A percentile compares a stretch with the other conserved stretches of the same genome.
Evolutionary conservation across 192 early-diverging fungal genomes (phyloP).

Genomic region (Physocladia obscura): DNA sequence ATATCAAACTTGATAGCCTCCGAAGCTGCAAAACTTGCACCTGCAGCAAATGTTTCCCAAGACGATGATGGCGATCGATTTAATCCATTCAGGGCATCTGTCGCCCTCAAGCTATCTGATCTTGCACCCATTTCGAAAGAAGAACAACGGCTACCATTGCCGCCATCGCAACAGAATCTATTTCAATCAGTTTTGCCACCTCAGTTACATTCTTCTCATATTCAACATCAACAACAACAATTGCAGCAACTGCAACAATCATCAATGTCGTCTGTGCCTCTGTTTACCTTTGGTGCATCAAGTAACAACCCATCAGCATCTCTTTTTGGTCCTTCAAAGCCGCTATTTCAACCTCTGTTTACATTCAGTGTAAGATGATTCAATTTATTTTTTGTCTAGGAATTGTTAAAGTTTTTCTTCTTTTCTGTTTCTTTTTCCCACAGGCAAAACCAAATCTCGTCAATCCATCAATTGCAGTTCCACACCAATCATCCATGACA

Average conservation of each 20-base stretch:
- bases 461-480: no score
- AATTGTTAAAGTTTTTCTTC: neutral
- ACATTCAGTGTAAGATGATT: slow-evolving; percentile 16
- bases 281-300: slow-evolving; percentile 19
- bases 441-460: neutral
- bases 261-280: no score
- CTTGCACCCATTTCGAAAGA: neutral
- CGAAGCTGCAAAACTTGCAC: neutral
- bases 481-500: no score
- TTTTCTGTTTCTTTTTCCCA: neutral
- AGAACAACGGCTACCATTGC: neutral
- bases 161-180: no score
- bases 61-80: no score
- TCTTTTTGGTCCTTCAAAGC: slow-evolving; percentile 22
- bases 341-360: slow-evolving; percentile 18
- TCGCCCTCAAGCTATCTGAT: slow-evolving; percentile 6
- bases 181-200: no score
- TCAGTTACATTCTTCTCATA: no score
- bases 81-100: slow-evolving; percentile 5
- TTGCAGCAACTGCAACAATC: no score
- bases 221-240: no score
- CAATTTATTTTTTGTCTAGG: no score
- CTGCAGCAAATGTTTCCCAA: neutral
- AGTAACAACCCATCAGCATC: neutral
- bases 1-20: neutral